phyloP scores from a whole-genome alignment of 495 filamentous ascomycete genomes.

The Xanthoparmelia taractica region DNA sequence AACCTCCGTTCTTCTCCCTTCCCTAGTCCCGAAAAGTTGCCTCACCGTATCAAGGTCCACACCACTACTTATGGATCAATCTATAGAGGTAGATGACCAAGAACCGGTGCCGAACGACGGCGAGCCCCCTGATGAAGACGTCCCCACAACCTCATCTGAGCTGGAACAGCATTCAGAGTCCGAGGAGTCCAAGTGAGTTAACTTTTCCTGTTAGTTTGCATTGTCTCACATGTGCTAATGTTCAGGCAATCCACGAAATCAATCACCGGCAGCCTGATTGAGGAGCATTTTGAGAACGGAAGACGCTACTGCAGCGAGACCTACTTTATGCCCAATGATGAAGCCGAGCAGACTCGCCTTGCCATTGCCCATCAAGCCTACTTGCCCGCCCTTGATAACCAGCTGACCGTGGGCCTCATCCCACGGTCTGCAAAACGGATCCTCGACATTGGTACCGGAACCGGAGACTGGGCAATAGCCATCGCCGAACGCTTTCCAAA shows the following conservation, averaged over 20 bases:
- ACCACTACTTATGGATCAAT: slow-evolving; percentile 9
- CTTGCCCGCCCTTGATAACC: slow-evolving; percentile 50
- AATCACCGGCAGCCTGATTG: slow-evolving; percentile 46
- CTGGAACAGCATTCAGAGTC: slow-evolving; percentile 18
- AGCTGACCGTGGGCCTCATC: slow-evolving; percentile 54
- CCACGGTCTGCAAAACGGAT: slow-evolving; percentile 45
- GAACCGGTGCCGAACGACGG: slow-evolving; percentile 1
- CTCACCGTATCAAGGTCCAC: neutral
- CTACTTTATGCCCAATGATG: slow-evolving; percentile 73
- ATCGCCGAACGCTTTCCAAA: slow-evolving; percentile 57
- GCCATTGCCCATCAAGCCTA: slow-evolving; percentile 60
- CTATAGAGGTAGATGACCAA: slow-evolving; percentile 20
- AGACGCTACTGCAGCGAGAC: slow-evolving; percentile 57
- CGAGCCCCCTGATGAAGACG: slow-evolving; percentile 3
- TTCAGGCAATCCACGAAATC: slow-evolving; percentile 52
- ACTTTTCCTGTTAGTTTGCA: neutral
- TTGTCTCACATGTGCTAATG: slow-evolving; percentile 19
- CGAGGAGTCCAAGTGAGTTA: slow-evolving; percentile 24
- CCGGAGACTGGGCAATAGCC: slow-evolving; percentile 68
- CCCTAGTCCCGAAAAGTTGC: neutral
- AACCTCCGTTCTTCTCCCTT: neutral
- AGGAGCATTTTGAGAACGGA: slow-evolving; percentile 55
- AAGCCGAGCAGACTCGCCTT: slow-evolving; percentile 62
- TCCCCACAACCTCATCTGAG: slow-evolving; percentile 17
- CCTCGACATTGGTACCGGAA: slow-evolving; percentile 61